Evolutionary conservation across 441 rosid species (phyloP).

Genomic region (Jatropha multifida): DNA sequence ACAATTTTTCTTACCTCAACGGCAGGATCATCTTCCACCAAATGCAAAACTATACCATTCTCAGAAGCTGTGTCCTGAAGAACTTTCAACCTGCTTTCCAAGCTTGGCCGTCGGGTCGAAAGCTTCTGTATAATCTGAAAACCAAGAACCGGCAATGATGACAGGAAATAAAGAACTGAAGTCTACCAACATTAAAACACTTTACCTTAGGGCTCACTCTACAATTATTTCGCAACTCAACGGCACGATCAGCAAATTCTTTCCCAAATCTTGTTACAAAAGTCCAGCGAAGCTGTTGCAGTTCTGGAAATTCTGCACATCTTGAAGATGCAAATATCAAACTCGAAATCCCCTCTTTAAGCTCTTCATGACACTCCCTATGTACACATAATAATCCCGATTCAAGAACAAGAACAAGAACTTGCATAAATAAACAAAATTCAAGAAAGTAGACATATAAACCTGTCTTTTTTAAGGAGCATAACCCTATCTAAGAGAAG

Average conservation of each 20-base stretch:
- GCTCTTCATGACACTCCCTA: conserved; percentile 63
- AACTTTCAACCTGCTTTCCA: conserved; percentile 38
- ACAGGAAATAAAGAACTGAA: background rate
- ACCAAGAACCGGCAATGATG: background rate
- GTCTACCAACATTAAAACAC: too few relatives aligned
- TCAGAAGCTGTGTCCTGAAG: conserved; percentile 38
- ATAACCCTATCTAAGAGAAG: conserved; percentile 40
- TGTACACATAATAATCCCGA: background rate
- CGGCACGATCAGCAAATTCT: conserved; percentile 41
- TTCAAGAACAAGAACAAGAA: background rate
- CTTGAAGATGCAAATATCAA: conserved; percentile 65
- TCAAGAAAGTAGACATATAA: background rate
- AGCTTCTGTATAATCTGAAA: conserved; percentile 51
- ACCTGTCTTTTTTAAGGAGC: conserved; percentile 46
- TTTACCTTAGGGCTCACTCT: conserved; percentile 26
- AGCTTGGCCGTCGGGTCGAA: conserved; percentile 33
- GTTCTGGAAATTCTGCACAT: conserved; percentile 65
- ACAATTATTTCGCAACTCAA: conserved; percentile 38
- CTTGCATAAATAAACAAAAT: background rate
- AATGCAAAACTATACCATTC: conserved; percentile 35
- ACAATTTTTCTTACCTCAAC: conserved; percentile 21
- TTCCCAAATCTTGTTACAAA: conserved; percentile 37
- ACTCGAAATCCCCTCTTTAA: conserved; percentile 53
- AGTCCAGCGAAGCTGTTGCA: conserved; percentile 40
- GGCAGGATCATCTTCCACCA: conserved; percentile 21